Evolutionary conservation across 441 rosid species (phyloP).

Genomic region (Daphne laureola): DNA sequence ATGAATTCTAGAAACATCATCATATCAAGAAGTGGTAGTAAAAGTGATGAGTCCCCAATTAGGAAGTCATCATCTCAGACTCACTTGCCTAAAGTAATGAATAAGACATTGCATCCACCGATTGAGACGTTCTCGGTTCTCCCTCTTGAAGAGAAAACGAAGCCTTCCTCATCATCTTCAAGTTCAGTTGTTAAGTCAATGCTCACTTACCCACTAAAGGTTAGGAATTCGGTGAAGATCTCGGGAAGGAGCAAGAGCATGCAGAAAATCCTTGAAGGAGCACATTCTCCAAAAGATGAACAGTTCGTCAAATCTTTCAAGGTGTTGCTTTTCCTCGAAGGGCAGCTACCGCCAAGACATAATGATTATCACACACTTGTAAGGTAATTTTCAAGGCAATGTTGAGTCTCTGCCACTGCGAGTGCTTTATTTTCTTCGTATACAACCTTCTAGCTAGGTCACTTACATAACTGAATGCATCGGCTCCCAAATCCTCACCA

Average conservation of each 20-base stretch:
- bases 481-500: no score
- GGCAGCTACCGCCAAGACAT: slow-evolving; percentile 26
- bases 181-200: slow-evolving; percentile 26
- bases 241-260: slow-evolving; percentile 35
- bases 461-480: no score
- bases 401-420: not conserved
- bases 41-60: slow-evolving; percentile 14
- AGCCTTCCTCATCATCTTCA: slow-evolving; percentile 15
- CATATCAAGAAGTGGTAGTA: slow-evolving; percentile 25
- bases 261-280: slow-evolving; percentile 30
- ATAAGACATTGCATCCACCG: slow-evolving; percentile 26
- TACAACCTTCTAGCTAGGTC: no score
- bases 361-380: slow-evolving; percentile 49
- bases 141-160: slow-evolving; percentile 15
- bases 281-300: slow-evolving; percentile 40
- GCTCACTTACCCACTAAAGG: slow-evolving; percentile 23
- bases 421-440: no score
- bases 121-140: slow-evolving; percentile 30
- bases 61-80: not conserved
- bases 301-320: slow-evolving; percentile 37
- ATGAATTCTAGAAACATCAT: slow-evolving; percentile 22
- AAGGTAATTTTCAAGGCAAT: slow-evolving; percentile 23
- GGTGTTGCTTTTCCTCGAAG: slow-evolving; percentile 39
- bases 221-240: slow-evolving; percentile 35
- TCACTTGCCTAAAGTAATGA: slow-evolving; percentile 10